Evolutionary conservation across 257 asterid genomes (phyloP), one percentile per base, ranked within the genome.

Genomic region (Parsonsia alboflavescens): DNA sequence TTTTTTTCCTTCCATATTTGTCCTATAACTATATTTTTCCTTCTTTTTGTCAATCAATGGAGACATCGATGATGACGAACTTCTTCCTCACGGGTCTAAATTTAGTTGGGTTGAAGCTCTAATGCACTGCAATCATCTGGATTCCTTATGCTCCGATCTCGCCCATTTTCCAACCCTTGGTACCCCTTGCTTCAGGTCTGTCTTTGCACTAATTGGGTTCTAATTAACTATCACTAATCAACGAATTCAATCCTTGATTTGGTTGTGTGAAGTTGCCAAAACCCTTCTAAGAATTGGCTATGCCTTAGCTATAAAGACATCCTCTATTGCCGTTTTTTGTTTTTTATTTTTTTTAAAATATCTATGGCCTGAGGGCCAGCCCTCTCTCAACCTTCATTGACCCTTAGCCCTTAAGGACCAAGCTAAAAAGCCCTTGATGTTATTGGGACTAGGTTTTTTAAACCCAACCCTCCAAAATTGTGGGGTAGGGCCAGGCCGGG

Each of bases 91-190:
- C 75, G 97, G 97, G 13, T 88, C 84, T 3, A 93, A 83, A 42
- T 81, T 92, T 53, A 97, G 97, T 11, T 92, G 97, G 96, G 97
- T 94, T 67, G 96, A 94, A 83, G 90, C 97, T 76, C 86, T 88
- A 73, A 88, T 91, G 61, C 91, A 82, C 86, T 94, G 99, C 82
- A 96, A 92, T 74, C 97, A 94, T 79, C 85, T 94, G 49, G 79
- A 5, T 57, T 81, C 88, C 0, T 26, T 94, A 19, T 86, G 91
- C 19, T 48, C 86, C 21, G 96, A 92, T 83, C 96, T 90, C 70
- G 11, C 77, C 1, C 93, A 88, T 78, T 90, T 92, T 53, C 97
- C 98, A 3, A 70, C 85, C 66, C 97, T 89, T 16, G 82, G 80
- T 52, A 86, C 98, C 74, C 86, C 87, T 48, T 92, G 99, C 89